A percentile compares a stretch with the other conserved stretches of the same genome.
phyloP scores from a whole-genome alignment of 2,329 filamentous ascomycete species.

The Myriosclerotinia curreyana region DNA sequence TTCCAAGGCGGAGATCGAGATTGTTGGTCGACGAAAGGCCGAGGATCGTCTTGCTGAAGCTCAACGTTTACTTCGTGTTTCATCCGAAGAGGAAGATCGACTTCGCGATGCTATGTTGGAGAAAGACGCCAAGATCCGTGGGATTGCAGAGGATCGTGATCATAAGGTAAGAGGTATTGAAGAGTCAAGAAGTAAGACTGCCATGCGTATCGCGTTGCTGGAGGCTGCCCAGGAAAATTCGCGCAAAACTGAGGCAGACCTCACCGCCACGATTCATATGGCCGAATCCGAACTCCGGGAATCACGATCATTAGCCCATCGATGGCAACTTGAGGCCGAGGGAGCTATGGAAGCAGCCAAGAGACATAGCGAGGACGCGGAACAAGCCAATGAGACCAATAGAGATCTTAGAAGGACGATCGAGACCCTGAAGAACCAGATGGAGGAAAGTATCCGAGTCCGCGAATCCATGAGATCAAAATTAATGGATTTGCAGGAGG shows the following conservation, averaged over 20 bases:
- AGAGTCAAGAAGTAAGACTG: slow-evolving; percentile 51
- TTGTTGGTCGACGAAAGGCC: slow-evolving; percentile 59
- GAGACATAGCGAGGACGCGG: slow-evolving; percentile 57
- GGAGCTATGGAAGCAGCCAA: slow-evolving; percentile 61
- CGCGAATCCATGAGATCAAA: slow-evolving; percentile 81
- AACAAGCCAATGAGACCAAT: slow-evolving; percentile 57
- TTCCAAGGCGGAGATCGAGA: slow-evolving; percentile 59
- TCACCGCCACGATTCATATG: slow-evolving; percentile 53
- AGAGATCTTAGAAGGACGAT: slow-evolving; percentile 73
- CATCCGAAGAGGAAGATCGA: slow-evolving; percentile 69
- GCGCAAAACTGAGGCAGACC: slow-evolving; percentile 53
- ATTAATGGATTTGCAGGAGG: slow-evolving; percentile 80
- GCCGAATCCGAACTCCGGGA: slow-evolving; percentile 56
- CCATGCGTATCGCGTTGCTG: slow-evolving; percentile 63
- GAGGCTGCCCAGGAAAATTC: slow-evolving; percentile 62
- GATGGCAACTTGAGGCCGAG: slow-evolving; percentile 62
- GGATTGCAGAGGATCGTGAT: slow-evolving; percentile 67
- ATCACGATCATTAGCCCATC: slow-evolving; percentile 55
- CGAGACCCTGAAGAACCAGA: slow-evolving; percentile 69
- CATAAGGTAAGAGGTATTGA: slow-evolving; percentile 60
- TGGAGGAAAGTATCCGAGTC: slow-evolving; percentile 81
- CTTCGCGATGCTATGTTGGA: slow-evolving; percentile 67
- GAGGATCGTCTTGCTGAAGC: slow-evolving; percentile 71
- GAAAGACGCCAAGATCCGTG: slow-evolving; percentile 63
- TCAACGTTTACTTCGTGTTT: slow-evolving; percentile 65